Evolutionary conservation across 352 stramenopile genomes (phyloP), one percentile per base, ranked within the genome.

Genomic region (Phytopythium oedochilum): DNA sequence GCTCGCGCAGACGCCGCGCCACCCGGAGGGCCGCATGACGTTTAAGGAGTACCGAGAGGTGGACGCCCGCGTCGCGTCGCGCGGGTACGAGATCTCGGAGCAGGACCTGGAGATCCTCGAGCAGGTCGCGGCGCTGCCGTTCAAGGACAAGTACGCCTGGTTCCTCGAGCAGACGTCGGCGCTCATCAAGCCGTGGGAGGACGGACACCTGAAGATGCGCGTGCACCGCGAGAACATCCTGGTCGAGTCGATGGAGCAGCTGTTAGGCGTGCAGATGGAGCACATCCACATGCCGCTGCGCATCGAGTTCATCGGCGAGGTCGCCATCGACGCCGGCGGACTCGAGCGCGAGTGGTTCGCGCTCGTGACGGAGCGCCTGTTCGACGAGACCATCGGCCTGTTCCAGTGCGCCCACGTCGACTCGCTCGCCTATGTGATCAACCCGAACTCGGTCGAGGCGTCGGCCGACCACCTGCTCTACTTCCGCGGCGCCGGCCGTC

Each of bases 401-500:
- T 91, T 93, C 56, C 83, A 89, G 69, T 75, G 86, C 50, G 86
- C 85, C 23, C 72, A 88, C 20, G 42, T 28, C 23, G 42, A 48
- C 20, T 28, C 22, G 43, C 23, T 43, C 17, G 74, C 75, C 0
- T 75, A 89, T 32, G 71, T 73, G 0, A 87, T 93, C 55, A 94
- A 92, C 53, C 81, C 81, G 14, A 82, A 86, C 43, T 92, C 81
- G 18, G 73, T 83, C 60, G 77, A 87, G 44, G 84, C 73, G 26
- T 84, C 78, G 15, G 68, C 73, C 18, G 75, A 89, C 57, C 81
- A 92, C 42, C 63, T 92, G 64, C 71, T 96, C 22, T 99, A 98
- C 74, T 99, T 99, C 71, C 92, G 96, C 48, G 97, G 97, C 55
- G 81, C 96, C 0, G 96, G 95, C 3, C 81, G 96, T 8, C 73